phyloP scores from a whole-genome alignment of 352 stramenopile species.

The Elongisporangium senticosum region DNA sequence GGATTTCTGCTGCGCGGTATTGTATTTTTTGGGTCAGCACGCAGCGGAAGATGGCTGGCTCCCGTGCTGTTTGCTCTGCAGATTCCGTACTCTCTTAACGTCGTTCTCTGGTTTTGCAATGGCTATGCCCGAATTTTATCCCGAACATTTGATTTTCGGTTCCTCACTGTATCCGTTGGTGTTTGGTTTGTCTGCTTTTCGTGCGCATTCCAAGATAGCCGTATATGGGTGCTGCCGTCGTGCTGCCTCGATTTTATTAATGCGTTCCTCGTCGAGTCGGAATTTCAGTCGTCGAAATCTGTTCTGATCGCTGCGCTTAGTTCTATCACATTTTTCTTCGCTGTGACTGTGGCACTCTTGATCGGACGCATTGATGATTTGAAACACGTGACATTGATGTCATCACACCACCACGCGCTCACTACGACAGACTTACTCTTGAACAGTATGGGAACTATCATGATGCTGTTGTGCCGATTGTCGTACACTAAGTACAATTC shows the following conservation, averaged over 20 bases:
- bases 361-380: conserved; percentile 3
- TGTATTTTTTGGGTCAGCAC: neutral
- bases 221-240: neutral
- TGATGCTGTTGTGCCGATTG: conserved; percentile 6
- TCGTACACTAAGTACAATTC: conserved; percentile 5
- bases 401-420: neutral
- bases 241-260: conserved; percentile 10
- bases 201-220: conserved; percentile 4
- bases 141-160: conserved; percentile 11
- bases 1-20: conserved; percentile 3
- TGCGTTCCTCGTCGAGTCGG: conserved; percentile 11
- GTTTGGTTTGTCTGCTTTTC: conserved; percentile 5
- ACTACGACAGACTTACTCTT: conserved; percentile 7
- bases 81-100: conserved; percentile 2
- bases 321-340: conserved; percentile 3
- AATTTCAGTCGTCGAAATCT: conserved; percentile 5
- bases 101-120: conserved; percentile 4
- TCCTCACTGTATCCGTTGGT: conserved; percentile 1
- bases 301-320: neutral
- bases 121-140: conserved; percentile 7
- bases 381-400: neutral
- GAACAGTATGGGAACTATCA: conserved; percentile 8
- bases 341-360: neutral
- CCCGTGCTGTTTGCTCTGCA: conserved; percentile 3
- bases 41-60: neutral